Percentiles rank a stretch among this genome's conserved stretches.
Evolutionary conservation across 2,329 filamentous ascomycete species (phyloP).

Genomic region (Cadophora sp.): DNA sequence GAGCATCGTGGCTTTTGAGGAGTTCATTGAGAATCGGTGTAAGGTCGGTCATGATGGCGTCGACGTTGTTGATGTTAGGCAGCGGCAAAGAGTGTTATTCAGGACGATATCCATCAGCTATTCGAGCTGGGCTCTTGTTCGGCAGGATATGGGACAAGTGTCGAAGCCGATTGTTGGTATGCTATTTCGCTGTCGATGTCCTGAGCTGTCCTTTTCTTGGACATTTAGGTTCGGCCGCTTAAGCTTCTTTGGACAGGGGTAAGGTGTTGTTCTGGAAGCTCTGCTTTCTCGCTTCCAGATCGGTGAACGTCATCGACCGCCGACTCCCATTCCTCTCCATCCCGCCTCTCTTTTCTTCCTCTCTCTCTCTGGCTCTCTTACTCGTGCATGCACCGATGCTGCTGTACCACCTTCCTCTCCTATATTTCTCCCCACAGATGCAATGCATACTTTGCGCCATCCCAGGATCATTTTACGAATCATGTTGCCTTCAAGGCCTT

Average conservation of each 20-base stretch:
- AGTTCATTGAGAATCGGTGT: slow-evolving; percentile 73
- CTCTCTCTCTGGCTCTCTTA: not conserved
- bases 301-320: slow-evolving; percentile 4
- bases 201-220: slow-evolving; percentile 3
- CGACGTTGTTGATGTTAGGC: too few relatives aligned
- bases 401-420: not conserved
- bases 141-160: not conserved
- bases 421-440: not conserved
- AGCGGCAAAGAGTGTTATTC: not conserved
- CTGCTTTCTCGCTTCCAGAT: not conserved
- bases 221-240: not conserved
- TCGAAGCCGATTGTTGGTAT: not conserved
- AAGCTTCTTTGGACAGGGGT: slow-evolving; percentile 2
- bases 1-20: slow-evolving; percentile 64
- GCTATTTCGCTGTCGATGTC: not conserved
- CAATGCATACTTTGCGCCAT: not conserved
- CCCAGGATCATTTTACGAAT: not conserved
- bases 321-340: not conserved
- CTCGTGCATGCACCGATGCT: not conserved
- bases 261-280: slow-evolving; percentile 13
- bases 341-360: not conserved
- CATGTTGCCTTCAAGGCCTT: slow-evolving; percentile 5
- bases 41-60: slow-evolving; percentile 61
- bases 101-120: not conserved
- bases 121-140: not conserved